Evolutionary conservation across 345 rosid genomes (phyloP), one percentile per base, ranked within the genome.

Genomic region (Viola odorata): DNA sequence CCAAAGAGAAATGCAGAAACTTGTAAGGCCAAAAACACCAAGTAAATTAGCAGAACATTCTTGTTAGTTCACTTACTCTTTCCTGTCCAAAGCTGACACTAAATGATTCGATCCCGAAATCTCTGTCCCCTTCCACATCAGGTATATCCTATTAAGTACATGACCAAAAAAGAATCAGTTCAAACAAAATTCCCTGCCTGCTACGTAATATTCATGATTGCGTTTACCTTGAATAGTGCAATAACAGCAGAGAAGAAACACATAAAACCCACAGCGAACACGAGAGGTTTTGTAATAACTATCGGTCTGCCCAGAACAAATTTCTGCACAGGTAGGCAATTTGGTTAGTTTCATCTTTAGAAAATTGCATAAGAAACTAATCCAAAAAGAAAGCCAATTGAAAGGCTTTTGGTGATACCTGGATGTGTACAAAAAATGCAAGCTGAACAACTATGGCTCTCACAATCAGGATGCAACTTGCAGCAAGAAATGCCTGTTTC

Each of bases 121-220:
- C 41, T 47, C 49, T 62, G 50, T 78, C 77, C 3, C 82, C 79
- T 4, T 75, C 70, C 12, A 72, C 70, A 50, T 78, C 82, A 40
- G 79, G 79, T 23, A 75, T 72, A 54, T 78, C 82, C 79, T 78
- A 56, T 55, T 38, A 37, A 39, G 36, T 2, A 62, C 11, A 11
- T 4, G 9, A 2, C 41, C 12, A 54, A 41, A 39, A 55, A 10
- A 36, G 4, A 23, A 2, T 23, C 2, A 23, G 32, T 23, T 23
- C 32, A 23, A 23, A 23, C 32, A 1, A 23, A 23, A 23, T 23
- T 23, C 32, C 32, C 32, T 23, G 32, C 1, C 32, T 23, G 1
- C 2, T 23, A 23, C 2, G 32, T 56, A 17, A 7, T 58, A 39
- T 12, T 4, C 14, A 8, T 56, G 12, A 3, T 12, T 40, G 14